Conservation (phyloP, 148 eudicot species). For the Rhododendron henanense region DNA sequence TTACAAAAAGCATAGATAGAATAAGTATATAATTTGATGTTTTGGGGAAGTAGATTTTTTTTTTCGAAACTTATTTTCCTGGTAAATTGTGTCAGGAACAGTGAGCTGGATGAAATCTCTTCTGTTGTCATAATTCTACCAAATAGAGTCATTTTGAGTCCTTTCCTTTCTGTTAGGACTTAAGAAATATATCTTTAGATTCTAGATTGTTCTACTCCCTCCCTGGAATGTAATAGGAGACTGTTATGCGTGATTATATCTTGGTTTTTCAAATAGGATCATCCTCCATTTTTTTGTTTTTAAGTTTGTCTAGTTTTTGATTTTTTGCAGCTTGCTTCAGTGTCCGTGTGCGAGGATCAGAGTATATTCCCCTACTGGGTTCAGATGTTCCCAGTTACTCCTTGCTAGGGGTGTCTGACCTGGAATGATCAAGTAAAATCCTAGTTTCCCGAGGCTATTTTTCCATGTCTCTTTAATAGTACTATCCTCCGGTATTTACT, state of each 20-base stretch:
- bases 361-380: slow-evolving; percentile 79
- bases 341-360: slow-evolving; percentile 96
- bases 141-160: not conserved
- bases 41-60: not conserved
- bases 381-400: slow-evolving; percentile 53
- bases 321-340: slow-evolving; percentile 75
- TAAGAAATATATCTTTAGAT: not conserved
- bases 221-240: not conserved
- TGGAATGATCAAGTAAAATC: slow-evolving; percentile 39
- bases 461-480: not conserved
- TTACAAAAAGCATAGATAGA: not conserved
- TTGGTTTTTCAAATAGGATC: not conserved
- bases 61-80: not conserved
- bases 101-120: not conserved
- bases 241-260: not conserved
- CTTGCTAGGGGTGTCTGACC: slow-evolving; percentile 52
- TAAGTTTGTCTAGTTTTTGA: not conserved
- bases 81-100: not conserved
- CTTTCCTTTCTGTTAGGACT: not conserved
- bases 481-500: not conserved
- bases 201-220: not conserved
- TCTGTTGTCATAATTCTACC: not conserved
- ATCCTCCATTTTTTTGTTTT: not conserved
- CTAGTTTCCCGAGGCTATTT: not conserved
- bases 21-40: not conserved